Percentiles rank a stretch among this genome's conserved stretches.
Evolutionary conservation across 1,284 basidiomycete genomes (phyloP).

Genomic region (Austroboletus rostrupii): DNA sequence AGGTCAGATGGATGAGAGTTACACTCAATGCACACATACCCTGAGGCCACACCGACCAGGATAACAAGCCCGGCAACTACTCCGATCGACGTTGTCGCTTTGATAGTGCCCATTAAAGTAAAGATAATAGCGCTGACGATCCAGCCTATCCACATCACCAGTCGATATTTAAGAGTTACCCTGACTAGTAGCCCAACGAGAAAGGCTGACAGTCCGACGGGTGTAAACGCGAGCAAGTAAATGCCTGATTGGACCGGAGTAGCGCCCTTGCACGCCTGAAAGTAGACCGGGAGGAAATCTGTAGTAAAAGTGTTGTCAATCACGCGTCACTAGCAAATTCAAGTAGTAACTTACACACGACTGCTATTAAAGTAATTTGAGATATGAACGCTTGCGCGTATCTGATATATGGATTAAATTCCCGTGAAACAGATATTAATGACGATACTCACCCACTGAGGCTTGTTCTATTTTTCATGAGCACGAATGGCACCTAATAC

Average conservation of each 20-base stretch:
- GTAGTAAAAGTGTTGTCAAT: no score
- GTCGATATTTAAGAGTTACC: slow-evolving; percentile 1
- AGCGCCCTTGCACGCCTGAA: slow-evolving; percentile 11
- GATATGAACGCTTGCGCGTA: slow-evolving; percentile 7
- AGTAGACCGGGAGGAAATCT: slow-evolving; percentile 13
- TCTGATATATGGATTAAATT: neutral
- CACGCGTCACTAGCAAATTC: no score
- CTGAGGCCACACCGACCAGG: slow-evolving; percentile 5
- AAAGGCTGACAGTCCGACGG: neutral
- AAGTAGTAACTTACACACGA: slow-evolving; percentile 6
- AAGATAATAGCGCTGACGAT: neutral
- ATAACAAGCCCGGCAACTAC: neutral
- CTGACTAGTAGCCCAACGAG: slow-evolving; percentile 5
- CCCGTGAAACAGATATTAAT: neutral
- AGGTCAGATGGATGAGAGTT: neutral
- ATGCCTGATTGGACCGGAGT: slow-evolving; percentile 9
- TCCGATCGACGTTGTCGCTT: neutral
- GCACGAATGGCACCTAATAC: slow-evolving; percentile 9
- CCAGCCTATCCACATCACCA: slow-evolving; percentile 11
- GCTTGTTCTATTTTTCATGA: slow-evolving; percentile 15
- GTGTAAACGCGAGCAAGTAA: slow-evolving; percentile 1
- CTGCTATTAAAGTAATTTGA: neutral
- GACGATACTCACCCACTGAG: slow-evolving; percentile 11
- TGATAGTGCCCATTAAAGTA: slow-evolving; percentile 4
- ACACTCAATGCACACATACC: neutral